Percentiles rank a stretch among this genome's conserved stretches.
These are phyloP conservation scores for Ruellia speciosa DNA, from an alignment of 305 asterid genomes.

Conservation along the genomic window DNA sequence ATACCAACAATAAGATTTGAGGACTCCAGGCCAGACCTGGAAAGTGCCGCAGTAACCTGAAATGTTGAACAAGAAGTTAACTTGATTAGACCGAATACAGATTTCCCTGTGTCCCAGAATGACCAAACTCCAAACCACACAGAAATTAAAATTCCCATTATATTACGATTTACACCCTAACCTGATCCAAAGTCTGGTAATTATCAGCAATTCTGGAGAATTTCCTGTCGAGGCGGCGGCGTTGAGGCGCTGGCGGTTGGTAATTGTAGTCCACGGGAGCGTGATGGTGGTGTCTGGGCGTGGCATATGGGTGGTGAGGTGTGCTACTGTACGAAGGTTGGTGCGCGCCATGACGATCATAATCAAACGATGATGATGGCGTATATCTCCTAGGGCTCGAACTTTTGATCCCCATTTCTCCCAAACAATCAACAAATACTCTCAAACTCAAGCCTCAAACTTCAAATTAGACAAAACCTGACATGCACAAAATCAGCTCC, in stretches of 20 bases:
- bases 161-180: conserved; percentile 2
- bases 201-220: conserved; percentile 49
- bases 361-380: conserved; percentile 29
- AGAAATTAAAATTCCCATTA: neutral
- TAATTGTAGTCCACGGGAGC: conserved; percentile 28
- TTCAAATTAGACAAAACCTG: neutral
- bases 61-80: conserved; percentile 13
- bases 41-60: conserved; percentile 40
- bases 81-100: conserved; percentile 3
- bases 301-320: conserved; percentile 30
- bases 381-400: conserved; percentile 24
- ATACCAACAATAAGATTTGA: conserved; percentile 46
- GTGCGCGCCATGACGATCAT: conserved; percentile 21
- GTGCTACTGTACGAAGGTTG: conserved; percentile 15
- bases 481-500: neutral
- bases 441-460: neutral
- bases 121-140: neutral
- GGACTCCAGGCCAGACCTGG: conserved; percentile 38
- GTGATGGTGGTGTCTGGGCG: conserved; percentile 43
- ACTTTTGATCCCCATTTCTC: conserved; percentile 29
- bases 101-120: neutral
- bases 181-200: conserved; percentile 50
- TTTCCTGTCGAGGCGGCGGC: conserved; percentile 26
- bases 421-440: neutral
- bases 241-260: conserved; percentile 30